phyloP scores from a whole-genome alignment of 2,329 filamentous ascomycete species.

The Elsinoe ampelina region DNA sequence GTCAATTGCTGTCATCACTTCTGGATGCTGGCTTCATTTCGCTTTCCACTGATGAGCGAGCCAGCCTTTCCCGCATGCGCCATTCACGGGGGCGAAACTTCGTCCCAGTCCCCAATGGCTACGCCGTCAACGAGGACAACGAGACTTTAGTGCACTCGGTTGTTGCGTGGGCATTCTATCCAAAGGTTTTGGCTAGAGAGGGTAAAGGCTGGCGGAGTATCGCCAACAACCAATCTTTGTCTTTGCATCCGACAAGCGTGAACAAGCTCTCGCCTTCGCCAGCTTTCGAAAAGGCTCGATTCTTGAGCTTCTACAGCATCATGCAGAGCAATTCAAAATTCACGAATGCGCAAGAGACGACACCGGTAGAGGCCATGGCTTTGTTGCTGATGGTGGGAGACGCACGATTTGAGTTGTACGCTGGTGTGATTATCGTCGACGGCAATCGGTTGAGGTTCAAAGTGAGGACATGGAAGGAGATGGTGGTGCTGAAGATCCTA shows the following conservation, averaged over 20 bases:
- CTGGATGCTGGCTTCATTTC: slow-evolving; percentile 76
- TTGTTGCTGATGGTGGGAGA: slow-evolving; percentile 81
- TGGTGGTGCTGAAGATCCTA: slow-evolving; percentile 79
- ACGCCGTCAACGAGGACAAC: slow-evolving; percentile 68
- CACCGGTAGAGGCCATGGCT: slow-evolving; percentile 58
- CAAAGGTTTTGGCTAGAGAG: slow-evolving; percentile 77
- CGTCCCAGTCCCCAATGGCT: slow-evolving; percentile 68
- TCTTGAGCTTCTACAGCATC: slow-evolving; percentile 92
- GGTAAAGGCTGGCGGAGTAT: slow-evolving; percentile 84
- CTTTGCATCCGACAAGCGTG: slow-evolving; percentile 77
- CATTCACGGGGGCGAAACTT: slow-evolving; percentile 62
- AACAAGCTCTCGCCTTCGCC: slow-evolving; percentile 51
- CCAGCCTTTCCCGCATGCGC: slow-evolving; percentile 57
- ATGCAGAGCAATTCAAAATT: slow-evolving; percentile 80
- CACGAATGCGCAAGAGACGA: slow-evolving; percentile 82
- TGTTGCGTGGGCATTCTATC: slow-evolving; percentile 91
- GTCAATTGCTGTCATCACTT: slow-evolving; percentile 75
- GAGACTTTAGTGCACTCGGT: slow-evolving; percentile 72
- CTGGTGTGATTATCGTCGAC: slow-evolving; percentile 78
- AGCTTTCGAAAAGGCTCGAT: slow-evolving; percentile 49
- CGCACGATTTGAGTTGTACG: slow-evolving; percentile 79
- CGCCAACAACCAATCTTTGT: slow-evolving; percentile 84
- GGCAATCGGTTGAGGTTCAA: slow-evolving; percentile 78
- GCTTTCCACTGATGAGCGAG: slow-evolving; percentile 63
- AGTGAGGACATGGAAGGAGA: slow-evolving; percentile 78